Base-by-base conservation (phyloP, 768 basidiomycete species). In the Lactifluus volemus region DNA sequence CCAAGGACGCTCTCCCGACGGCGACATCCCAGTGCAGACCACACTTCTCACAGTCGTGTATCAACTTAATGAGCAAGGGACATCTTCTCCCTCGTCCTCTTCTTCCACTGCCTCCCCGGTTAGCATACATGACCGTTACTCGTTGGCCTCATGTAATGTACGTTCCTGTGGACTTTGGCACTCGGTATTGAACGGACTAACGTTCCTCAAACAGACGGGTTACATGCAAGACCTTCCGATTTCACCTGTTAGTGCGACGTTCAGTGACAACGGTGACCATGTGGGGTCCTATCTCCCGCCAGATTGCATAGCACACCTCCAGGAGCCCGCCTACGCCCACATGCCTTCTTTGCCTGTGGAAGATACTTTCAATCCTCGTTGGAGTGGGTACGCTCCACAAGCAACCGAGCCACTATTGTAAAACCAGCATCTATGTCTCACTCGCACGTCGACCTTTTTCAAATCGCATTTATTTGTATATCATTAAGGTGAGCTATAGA, bases 21-120 rank as follows among this genome's bases (percentile, higher is more conserved):
- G 55, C 21, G 64, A 59, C 19, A 15, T 58, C 50, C 49, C 51
- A 10, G 39, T 62, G 36, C 49, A 60, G 21, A 36, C 58, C 42
- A 63, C 63, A 8, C 67, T 70, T 25, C 66, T 67, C 61, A 68
- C 69, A n/a, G 68, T 69, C 29, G 63, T 62, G 11, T 70, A 70
- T 61, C 69, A 68, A 54, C 65, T 70, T 34, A 61, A 63, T 30
- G 66, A 69, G 17, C 65, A 58, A 25, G 48, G 49, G 38, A 53
- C 65, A 14, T 36, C 63, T 9, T 59, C 59, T 21, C 55, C 65
- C 2, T 34, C 53, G 19, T 59, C 63, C 25, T 47, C 63, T 9
- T 57, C 63, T 10, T 64, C 63, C 11, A 57, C 64, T 2, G 59
- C 65, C 21, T 65, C 65, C 17, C 63, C 63, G 4, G 49, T 41